Evolutionary conservation across 202 grass and related monocot species (phyloP), one percentile per base, ranked within the genome.

Genomic region (Musa balbisiana): DNA sequence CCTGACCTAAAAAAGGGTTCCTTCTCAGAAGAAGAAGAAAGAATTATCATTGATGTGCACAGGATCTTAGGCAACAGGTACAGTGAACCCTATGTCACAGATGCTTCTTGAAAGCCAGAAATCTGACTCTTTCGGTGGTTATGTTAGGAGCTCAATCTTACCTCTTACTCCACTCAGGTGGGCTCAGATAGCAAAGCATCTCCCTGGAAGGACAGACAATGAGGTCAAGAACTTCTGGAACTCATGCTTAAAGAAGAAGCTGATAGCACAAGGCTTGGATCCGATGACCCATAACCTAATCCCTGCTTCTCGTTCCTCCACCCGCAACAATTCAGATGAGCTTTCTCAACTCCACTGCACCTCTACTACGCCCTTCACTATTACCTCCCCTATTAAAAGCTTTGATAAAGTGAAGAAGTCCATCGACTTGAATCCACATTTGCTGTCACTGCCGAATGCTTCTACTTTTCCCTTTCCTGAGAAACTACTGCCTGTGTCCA

Each of bases 221-320:
- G 93, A 97, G 83, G 93, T 97, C n/a, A 97, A 97, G 86, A 97
- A 97, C 77, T 97, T 97, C 49, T 97, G 93, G 93, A 97, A 97
- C 70, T 93, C 93, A n/a, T 97, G 90, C 86, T 91, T 97, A 84
- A 97, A 93, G 90, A 97, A 97, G 84, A 97, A 97, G 83, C 82
- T 97, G 75, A 87, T 97, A 53, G 93, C 93, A 24, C 93, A 97
- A 62, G 93, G 93, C 20, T 80, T 97, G 69, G 93, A 97, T 75
- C 93, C 93, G 52, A 93, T 83, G 88, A 97, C 93, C 15, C 93
- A 97, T 79, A 97, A 97, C 82, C 86, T 97, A 26, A 91, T 97
- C 59, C 90, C 86, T 17, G 80, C 88, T 1, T 91, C 93, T 27
- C 90, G 65, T 16, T 60, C 56, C 6, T n/a, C 56, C 78, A 77